Percentiles rank a stretch among this genome's conserved stretches.
Conservation (phyloP, 768 basidiomycete species). For the Amanita pseudoporphyria region DNA sequence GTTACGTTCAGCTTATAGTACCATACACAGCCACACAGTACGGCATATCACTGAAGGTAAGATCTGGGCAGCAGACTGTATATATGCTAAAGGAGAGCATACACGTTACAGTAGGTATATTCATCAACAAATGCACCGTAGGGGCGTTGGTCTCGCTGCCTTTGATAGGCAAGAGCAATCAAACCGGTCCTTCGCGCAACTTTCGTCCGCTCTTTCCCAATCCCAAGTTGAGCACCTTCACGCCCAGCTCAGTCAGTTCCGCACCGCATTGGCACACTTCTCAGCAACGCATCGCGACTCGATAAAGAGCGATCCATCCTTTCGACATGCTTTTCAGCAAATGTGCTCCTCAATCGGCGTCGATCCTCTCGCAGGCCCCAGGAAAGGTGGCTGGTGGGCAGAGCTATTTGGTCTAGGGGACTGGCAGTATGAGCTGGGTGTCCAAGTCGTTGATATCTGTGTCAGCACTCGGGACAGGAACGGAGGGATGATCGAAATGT, state of each 20-base stretch:
- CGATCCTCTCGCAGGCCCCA: slow-evolving; percentile 83
- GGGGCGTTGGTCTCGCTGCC: slow-evolving; percentile 82
- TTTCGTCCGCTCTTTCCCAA: slow-evolving; percentile 71
- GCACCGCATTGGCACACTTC: slow-evolving; percentile 68
- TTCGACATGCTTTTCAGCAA: slow-evolving; percentile 87
- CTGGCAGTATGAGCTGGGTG: slow-evolving; percentile 93
- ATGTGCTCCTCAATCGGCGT: slow-evolving; percentile 96
- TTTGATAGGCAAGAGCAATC: slow-evolving; percentile 84
- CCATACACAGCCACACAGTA: no score
- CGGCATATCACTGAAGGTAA: no score
- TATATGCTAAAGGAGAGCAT: no score
- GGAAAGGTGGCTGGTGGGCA: slow-evolving; percentile 86
- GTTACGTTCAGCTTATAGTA: no score
- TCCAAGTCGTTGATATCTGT: slow-evolving; percentile 90
- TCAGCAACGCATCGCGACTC: slow-evolving; percentile 75
- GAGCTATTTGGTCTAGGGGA: slow-evolving; percentile 84
- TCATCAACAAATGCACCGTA: slow-evolving; percentile 46
- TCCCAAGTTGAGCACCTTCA: slow-evolving; percentile 73
- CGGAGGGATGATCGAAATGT: slow-evolving; percentile 87
- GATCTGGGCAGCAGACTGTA: no score
- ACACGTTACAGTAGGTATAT: no score
- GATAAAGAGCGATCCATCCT: slow-evolving; percentile 76
- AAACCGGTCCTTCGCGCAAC: slow-evolving; percentile 67
- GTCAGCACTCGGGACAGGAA: slow-evolving; percentile 83
- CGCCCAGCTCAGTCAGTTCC: slow-evolving; percentile 77